Base-by-base conservation (phyloP, 1,139 yeast species). In the Saccharomyces pastorianus region DNA sequence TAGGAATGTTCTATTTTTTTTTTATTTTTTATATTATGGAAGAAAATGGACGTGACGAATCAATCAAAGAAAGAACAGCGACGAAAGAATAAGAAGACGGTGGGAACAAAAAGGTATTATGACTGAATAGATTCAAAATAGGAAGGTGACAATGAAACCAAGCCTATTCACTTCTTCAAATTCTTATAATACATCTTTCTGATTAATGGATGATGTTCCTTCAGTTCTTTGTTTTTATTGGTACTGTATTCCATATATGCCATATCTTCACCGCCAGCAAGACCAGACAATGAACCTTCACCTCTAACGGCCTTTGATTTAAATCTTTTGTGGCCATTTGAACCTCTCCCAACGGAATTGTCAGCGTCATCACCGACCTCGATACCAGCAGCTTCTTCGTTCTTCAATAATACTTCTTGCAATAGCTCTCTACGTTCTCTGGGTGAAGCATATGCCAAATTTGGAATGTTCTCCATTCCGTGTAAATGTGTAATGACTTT, bases 241-340 rank as follows among this genome's bases (percentile, higher is more conserved):
- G 85, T 83, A 66, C 84, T 82, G 73, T 89, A 89, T 73, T 93
- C 99, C 65, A 91, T 83, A 69, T 95, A 95, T 2, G 99, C 99
- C 98, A 95, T 95, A 70, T 93, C 99, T 71, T 95, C 99, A 62
- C 99, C 99, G 60, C 99, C 99, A 13, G 99, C 98, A 70, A 95
- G 80, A 57, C 96, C 89, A 6, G 99, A 96, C 71, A 93, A 76
- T 3, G 96, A 85, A 26, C 98, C 98, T 41, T 89, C 84, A 49
- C 84, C 84, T 65, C 96, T 82, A 50, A 80, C 80, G 0, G 96
- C 93, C 62, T 77, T 81, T 11, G 80, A 70, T 56, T 66, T 68
- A 4, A 60, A 61, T 60, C 71, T 73, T 60, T 68, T 74, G 55
- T 70, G 71, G 13, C 73, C 70, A 52, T 75, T 76, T 2, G 72